Conservation (phyloP, 495 filamentous ascomycete species). For the Penicillium antarcticum region DNA sequence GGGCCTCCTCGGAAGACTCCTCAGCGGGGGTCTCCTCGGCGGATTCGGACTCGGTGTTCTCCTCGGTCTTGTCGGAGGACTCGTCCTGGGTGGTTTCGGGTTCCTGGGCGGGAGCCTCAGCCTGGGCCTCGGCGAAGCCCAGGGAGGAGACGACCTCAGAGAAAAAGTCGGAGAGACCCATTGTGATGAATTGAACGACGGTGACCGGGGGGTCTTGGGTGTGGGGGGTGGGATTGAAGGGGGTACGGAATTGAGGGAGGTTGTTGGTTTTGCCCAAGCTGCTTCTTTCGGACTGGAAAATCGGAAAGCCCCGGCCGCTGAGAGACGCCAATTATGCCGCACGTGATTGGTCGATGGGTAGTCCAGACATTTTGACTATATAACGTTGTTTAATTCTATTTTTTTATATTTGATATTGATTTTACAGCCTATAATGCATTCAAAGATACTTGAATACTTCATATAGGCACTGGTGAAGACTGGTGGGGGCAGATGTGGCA, state of each 20-base stretch:
- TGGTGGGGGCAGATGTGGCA: background rate
- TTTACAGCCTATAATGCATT: no score
- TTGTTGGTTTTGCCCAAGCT: constrained; percentile 39
- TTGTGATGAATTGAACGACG: constrained; percentile 46
- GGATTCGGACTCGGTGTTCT: constrained; percentile 28
- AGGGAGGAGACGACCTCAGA: constrained; percentile 57
- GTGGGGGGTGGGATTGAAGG: constrained; percentile 24
- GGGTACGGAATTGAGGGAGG: constrained; percentile 30
- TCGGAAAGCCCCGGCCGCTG: constrained; percentile 46
- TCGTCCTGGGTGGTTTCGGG: constrained; percentile 52
- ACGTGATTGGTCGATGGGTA: constrained; percentile 40
- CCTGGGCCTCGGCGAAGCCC: constrained; percentile 55
- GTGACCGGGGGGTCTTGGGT: constrained; percentile 25
- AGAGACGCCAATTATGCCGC: constrained; percentile 40
- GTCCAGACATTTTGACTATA: background rate
- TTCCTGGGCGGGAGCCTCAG: constrained; percentile 51
- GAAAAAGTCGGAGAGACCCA: constrained; percentile 65
- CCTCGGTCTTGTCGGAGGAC: constrained; percentile 46
- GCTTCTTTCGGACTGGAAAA: constrained; percentile 37
- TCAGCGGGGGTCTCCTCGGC: constrained; percentile 40
- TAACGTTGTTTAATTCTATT: background rate
- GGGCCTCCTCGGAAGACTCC: constrained; percentile 44
- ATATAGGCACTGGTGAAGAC: no score
- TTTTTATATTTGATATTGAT: background rate
- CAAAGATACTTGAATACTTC: no score